Base-by-base conservation (phyloP, 176 grass and related monocot species). In the Melocanna baccifera region DNA sequence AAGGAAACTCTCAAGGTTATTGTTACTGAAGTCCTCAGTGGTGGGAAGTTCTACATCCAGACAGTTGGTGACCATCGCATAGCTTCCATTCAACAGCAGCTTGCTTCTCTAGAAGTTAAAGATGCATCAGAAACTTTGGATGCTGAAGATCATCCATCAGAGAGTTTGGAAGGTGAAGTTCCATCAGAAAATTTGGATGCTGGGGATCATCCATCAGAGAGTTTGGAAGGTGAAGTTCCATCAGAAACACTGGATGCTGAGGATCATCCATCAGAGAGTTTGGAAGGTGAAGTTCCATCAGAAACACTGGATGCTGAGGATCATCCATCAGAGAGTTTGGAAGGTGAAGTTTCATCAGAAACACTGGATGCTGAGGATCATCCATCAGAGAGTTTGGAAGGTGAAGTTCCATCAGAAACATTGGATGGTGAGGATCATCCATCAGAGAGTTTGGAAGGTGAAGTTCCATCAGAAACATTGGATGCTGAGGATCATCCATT, bases 1-100 rank as follows among this genome's bases (percentile, higher is more conserved):
- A 98, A 95, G 81, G 91, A 93, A 90, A 81, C 92, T 57, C 84
- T 98, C 15, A 98, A 98, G 96, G 94, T 98, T 46, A 83, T 92
- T 47, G 87, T 90, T 25, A 98, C 96, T 2, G 96, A 98, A 85
- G 87, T 98, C 53, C 77, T 95, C 47, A 76, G 85, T 85, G 93
- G 89, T 67, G 96, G 96, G 36, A 95, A 93, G 87, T 98, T 97
- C 48, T 94, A 97, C 34, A 68, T 85, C 8, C 90, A 91, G 67
- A 77, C 57, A 66, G 80, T 89, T 65, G 83, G 86, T 77, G 92
- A 94, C 56, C 74, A 65, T 19, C 72, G 79, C 2, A 40, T 92
- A 14, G 46, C 62, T 39, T 68, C 47, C 69, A 82, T 97, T 68
- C 86, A 92, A 36, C 80, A 89, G 12, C 66, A 91, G 16, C 77